Conservation (phyloP, 2,329 filamentous ascomycete species). For the Cercospora beticola region DNA sequence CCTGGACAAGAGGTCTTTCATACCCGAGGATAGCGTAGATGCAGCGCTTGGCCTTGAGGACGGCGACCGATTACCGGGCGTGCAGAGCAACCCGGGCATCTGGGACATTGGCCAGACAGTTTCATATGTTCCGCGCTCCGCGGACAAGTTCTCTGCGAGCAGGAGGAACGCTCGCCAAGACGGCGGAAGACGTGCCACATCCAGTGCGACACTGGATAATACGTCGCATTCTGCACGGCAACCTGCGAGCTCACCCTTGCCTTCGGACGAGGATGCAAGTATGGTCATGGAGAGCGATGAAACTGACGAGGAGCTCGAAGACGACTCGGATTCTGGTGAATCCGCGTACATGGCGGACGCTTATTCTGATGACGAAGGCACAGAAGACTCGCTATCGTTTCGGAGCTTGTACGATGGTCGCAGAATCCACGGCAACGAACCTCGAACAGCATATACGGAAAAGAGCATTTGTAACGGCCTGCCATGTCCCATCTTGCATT, state of each 20-base stretch:
- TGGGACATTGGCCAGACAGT: slow-evolving; percentile 37
- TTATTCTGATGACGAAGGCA: slow-evolving; percentile 27
- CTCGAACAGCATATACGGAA: slow-evolving; percentile 29
- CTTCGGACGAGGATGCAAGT: neutral
- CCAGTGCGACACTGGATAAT: neutral
- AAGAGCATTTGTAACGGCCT: slow-evolving; percentile 33
- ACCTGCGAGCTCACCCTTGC: slow-evolving; percentile 10
- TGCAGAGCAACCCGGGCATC: slow-evolving; percentile 16
- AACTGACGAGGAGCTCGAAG: neutral
- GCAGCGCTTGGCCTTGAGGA: slow-evolving; percentile 31
- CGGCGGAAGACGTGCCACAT: slow-evolving; percentile 6
- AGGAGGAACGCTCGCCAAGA: neutral
- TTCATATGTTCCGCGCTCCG: slow-evolving; percentile 24
- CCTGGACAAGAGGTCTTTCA: slow-evolving; percentile 40
- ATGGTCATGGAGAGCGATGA: neutral
- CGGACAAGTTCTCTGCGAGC: slow-evolving; percentile 17
- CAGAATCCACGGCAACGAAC: slow-evolving; percentile 32
- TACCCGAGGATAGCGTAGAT: slow-evolving; percentile 23
- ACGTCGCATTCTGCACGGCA: slow-evolving; percentile 1
- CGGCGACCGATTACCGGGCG: slow-evolving; percentile 24
- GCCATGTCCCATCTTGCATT: slow-evolving; percentile 44
- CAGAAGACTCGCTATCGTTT: slow-evolving; percentile 29
- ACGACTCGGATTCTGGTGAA: neutral
- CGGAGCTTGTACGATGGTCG: slow-evolving; percentile 30
- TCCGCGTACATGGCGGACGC: slow-evolving; percentile 12